phyloP scores from a whole-genome alignment of 108 stramenopile species.

The Cyclotella kingstonii region DNA sequence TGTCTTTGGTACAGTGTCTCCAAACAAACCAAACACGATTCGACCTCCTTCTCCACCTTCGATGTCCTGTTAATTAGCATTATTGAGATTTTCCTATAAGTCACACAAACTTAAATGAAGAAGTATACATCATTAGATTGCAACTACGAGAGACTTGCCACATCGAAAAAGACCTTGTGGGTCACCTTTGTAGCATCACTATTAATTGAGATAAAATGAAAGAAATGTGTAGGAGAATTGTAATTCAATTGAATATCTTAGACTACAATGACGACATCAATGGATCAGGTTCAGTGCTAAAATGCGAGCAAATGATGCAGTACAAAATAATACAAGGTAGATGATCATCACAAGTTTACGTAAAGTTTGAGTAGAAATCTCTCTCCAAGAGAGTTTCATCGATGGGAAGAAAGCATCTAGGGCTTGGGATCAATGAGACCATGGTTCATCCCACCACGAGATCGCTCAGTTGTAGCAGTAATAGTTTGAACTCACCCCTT shows the following conservation, averaged over 20 bases:
- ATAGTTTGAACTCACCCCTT: slow-evolving; percentile 21
- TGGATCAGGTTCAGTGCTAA: no score
- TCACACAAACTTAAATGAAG: background rate
- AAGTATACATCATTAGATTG: background rate
- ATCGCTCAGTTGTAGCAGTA: background rate
- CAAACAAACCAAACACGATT: slow-evolving; percentile 89
- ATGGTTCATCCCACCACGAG: background rate
- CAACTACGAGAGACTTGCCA: slow-evolving; percentile 23
- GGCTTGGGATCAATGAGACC: no score
- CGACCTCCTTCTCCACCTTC: slow-evolving; percentile 63
- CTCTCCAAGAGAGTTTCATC: no score
- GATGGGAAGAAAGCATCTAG: no score
- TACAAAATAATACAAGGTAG: no score
- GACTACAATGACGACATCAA: background rate
- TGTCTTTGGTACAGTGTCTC: slow-evolving; percentile 91
- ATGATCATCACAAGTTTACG: no score
- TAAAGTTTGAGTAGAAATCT: no score
- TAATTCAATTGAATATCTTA: background rate
- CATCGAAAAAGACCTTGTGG: slow-evolving; percentile 90
- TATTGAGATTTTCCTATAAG: background rate
- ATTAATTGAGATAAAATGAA: slow-evolving; percentile 1
- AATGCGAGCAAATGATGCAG: no score
- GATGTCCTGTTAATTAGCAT: slow-evolving; percentile 18
- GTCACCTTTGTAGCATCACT: slow-evolving; percentile 62
- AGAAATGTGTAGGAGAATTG: background rate